Conservation (phyloP, 768 basidiomycete species). For the Suillus sp. region DNA sequence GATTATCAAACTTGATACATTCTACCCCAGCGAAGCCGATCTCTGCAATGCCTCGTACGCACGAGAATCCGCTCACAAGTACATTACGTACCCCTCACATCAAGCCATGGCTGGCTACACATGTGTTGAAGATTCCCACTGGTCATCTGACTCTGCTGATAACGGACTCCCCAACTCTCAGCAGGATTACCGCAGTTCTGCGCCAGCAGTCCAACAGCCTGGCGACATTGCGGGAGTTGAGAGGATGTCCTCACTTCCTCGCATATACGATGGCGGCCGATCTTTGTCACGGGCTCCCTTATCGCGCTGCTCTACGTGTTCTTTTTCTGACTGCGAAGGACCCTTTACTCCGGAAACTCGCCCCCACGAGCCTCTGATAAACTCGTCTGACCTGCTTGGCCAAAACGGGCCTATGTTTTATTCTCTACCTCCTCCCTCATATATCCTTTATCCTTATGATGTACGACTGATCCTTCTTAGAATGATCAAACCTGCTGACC, state of each 20-base stretch:
- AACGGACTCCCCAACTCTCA: not conserved
- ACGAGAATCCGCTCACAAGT: no score
- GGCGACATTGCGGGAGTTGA: not conserved
- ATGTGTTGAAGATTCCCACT: not conserved
- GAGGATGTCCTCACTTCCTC: not conserved
- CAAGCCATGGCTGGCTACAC: not conserved
- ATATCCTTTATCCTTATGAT: not conserved
- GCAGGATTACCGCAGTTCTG: not conserved
- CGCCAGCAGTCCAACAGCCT: not conserved
- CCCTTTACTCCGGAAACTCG: slow-evolving; percentile 51
- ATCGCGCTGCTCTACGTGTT: not conserved
- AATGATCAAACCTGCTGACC: not conserved
- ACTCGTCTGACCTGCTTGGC: slow-evolving; percentile 32
- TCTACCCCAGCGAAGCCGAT: slow-evolving; percentile 60
- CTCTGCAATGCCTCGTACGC: slow-evolving; percentile 32
- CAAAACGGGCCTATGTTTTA: not conserved
- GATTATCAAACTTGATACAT: slow-evolving; percentile 58
- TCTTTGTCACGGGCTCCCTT: not conserved
- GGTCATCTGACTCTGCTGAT: slow-evolving; percentile 2
- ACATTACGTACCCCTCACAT: not conserved
- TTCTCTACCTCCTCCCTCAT: not conserved
- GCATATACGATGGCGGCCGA: not conserved
- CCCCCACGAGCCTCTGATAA: slow-evolving; percentile 45
- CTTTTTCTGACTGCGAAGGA: slow-evolving; percentile 35
- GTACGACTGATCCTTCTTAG: not conserved